Conservation (phyloP, 1,284 basidiomycete genomes). For the Ceratobasidium sp. region DNA sequence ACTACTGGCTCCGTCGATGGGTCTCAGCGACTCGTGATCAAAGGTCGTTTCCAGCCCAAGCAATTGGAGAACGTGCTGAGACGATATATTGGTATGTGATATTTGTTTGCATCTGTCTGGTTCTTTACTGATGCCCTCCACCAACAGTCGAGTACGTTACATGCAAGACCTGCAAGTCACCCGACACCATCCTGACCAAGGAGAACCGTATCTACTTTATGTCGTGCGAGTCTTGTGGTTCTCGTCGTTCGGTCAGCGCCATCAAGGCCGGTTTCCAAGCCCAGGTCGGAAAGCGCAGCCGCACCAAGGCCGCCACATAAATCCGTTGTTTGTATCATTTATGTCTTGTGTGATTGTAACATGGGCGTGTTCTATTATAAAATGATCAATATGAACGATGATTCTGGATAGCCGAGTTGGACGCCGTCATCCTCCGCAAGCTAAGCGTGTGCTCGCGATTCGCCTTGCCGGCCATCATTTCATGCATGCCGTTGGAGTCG, state of each 20-base stretch:
- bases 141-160: constrained; percentile 95
- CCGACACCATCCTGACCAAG: constrained; percentile 95
- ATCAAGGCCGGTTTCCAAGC: constrained; percentile 99
- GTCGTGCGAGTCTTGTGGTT: constrained; percentile 95
- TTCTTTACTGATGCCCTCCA: constrained; percentile 5
- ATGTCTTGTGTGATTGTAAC: constrained; percentile 2
- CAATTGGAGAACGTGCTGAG: constrained; percentile 98
- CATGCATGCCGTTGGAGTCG: background rate
- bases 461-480: background rate
- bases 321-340: constrained; percentile 31
- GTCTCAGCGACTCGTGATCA: constrained; percentile 93
- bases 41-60: constrained; percentile 98
- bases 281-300: constrained; percentile 80
- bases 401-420: background rate
- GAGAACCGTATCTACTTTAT: constrained; percentile 99
- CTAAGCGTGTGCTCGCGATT: constrained; percentile 1
- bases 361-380: background rate
- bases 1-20: constrained; percentile 97
- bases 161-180: constrained; percentile 99
- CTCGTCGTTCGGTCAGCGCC: constrained; percentile 90
- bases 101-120: background rate
- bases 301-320: constrained; percentile 40
- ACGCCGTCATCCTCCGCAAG: constrained; percentile 7
- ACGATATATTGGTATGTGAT: constrained; percentile 89
- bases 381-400: constrained; percentile 10